Conservation (phyloP, 2,329 filamentous ascomycete species). For the Penicillium capsulatum region DNA sequence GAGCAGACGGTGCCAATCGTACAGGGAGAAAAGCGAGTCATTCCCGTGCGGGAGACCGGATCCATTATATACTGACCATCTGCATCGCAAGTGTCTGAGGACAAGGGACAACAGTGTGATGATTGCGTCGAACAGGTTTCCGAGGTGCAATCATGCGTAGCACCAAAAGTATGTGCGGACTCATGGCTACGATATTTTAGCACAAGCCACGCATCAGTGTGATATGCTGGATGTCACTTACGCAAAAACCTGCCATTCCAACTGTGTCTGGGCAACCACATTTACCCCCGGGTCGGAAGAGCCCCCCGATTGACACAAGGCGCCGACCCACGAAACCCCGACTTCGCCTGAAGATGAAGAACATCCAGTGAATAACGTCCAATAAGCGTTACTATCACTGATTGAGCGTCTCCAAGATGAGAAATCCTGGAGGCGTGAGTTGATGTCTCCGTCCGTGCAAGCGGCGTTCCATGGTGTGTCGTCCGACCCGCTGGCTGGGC, state of each 20-base stretch:
- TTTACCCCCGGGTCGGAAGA: conserved; percentile 54
- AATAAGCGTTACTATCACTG: conserved; percentile 77
- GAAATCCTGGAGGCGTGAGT: conserved; percentile 59
- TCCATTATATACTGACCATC: conserved; percentile 60
- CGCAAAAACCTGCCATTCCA: conserved; percentile 92
- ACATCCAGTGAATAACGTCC: conserved; percentile 81
- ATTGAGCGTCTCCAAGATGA: conserved; percentile 75
- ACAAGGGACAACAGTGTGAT: conserved; percentile 73
- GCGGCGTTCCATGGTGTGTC: conserved; percentile 34
- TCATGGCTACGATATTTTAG: conserved; percentile 57
- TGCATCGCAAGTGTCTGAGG: conserved; percentile 62
- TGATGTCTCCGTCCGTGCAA: conserved; percentile 16
- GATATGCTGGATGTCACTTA: no score
- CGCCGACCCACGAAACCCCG: conserved; percentile 75
- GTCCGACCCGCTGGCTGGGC: conserved; percentile 62
- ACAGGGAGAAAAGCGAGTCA: conserved; percentile 76
- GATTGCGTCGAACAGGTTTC: conserved; percentile 57
- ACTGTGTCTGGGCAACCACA: conserved; percentile 75
- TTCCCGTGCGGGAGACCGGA: conserved; percentile 55
- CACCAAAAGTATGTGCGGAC: conserved; percentile 87
- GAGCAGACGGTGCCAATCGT: conserved; percentile 85
- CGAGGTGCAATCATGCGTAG: conserved; percentile 53
- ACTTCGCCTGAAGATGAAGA: conserved; percentile 70
- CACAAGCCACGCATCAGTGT: background rate
- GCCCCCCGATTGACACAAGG: conserved; percentile 56